These are phyloP conservation scores for Candida chauliodis DNA, from an alignment of 805 yeast species.

Conservation along the genomic window DNA sequence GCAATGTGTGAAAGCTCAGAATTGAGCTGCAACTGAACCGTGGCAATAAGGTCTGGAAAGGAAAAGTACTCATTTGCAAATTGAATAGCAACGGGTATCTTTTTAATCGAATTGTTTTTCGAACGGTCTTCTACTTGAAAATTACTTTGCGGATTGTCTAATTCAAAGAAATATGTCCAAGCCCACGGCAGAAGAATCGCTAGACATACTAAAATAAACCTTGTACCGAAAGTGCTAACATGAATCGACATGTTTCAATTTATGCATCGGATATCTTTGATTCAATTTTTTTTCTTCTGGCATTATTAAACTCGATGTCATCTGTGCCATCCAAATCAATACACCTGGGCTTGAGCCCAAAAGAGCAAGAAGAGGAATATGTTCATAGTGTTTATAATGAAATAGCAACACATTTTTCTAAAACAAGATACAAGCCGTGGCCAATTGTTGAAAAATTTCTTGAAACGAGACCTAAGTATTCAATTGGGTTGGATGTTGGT, in stretches of 20 bases:
- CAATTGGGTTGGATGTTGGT: slow-evolving; percentile 88
- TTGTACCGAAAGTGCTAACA: no score
- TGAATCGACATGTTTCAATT: no score
- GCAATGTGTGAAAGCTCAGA: slow-evolving; percentile 12
- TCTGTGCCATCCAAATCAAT: slow-evolving; percentile 28
- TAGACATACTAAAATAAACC: neutral
- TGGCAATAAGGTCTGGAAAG: slow-evolving; percentile 67
- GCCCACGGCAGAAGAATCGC: neutral
- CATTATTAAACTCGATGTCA: no score
- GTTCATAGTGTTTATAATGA: slow-evolving; percentile 94
- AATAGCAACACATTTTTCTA: slow-evolving; percentile 90
- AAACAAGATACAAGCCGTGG: slow-evolving; percentile 96
- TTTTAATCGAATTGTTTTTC: slow-evolving; percentile 11
- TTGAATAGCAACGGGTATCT: slow-evolving; percentile 22
- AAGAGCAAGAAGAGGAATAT: slow-evolving; percentile 62
- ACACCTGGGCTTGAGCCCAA: slow-evolving; percentile 40
- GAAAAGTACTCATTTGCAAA: slow-evolving; percentile 41
- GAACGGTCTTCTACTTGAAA: neutral
- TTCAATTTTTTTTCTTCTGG: neutral
- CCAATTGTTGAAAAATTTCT: slow-evolving; percentile 83
- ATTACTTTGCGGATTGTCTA: neutral
- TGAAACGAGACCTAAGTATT: slow-evolving; percentile 42
- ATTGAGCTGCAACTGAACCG: slow-evolving; percentile 35
- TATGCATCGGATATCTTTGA: neutral
- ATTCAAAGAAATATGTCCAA: neutral